Base-by-base conservation (phyloP, 352 stramenopile genomes). In the Phytophthora sojae region DNA sequence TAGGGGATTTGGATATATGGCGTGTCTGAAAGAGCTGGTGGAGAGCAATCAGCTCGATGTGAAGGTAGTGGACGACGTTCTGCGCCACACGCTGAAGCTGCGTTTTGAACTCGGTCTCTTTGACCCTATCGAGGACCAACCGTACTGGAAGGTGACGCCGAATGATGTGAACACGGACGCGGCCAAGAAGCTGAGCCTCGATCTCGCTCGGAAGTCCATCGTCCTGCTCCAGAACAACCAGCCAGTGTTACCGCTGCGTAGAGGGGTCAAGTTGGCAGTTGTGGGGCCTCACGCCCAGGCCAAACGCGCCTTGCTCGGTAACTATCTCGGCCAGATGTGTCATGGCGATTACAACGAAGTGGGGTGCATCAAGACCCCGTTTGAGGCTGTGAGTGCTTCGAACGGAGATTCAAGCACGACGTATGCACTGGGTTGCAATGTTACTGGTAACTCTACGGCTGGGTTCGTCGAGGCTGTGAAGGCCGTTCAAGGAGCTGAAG, bases 211-310 rank as follows among this genome's bases (percentile, higher is more conserved):
- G 11, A 89, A 97, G 72, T 96, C 82, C 50, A 77, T 98, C 19
- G 89, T 98, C 21, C 73, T 99, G n/a, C 76, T 99, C 6, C 95
- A 98, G 75, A 99, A 99, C 78, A 66, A 79, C 6, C 69, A 78
- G 6, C 53, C 73, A 7, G 70, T 80, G 15, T 71, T 98, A 7
- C 93, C 93, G 1, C 58, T 98, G 8, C 29, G 19, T 15, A 82
- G 79, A 37, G 64, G 59, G 21, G 64, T 63, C 12, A 85, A 82
- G 29, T 7, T 93, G 2, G 85, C 85, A 7, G 81, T 98, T 12
- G 64, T 98, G 30, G 94, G 94, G 8, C 94, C 94, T 3, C 90
- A 97, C 54, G 86, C 87, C 0, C 68, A 83, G 14, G 76, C 87
- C 0, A 77, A 77, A 1, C 74, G 80, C 26, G 89, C 72, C 1